These are phyloP conservation scores for Psilocybe tampanensis DNA, from an alignment of 768 basidiomycete genomes.

Conservation along the genomic window DNA sequence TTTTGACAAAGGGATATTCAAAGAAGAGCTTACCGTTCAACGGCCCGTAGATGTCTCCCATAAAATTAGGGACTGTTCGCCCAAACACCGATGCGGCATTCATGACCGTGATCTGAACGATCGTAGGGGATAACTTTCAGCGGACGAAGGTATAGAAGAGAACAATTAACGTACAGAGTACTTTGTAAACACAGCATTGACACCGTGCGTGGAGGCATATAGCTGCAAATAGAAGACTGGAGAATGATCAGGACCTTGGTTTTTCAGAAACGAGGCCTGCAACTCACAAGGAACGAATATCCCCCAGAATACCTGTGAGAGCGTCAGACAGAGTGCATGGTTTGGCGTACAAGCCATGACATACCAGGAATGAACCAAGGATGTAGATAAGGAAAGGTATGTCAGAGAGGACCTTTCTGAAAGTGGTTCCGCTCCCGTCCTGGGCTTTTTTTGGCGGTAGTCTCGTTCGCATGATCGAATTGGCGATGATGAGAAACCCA, in stretches of 20 bases:
- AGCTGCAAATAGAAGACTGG: slow-evolving; percentile 57
- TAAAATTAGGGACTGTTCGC: slow-evolving; percentile 57
- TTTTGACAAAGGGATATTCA: neutral
- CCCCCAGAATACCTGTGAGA: slow-evolving; percentile 46
- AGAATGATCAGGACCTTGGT: neutral
- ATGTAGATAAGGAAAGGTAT: slow-evolving; percentile 42
- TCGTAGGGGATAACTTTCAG: slow-evolving; percentile 2
- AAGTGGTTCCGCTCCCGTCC: slow-evolving; percentile 23
- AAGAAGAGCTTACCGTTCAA: slow-evolving; percentile 42
- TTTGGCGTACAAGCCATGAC: slow-evolving; percentile 7
- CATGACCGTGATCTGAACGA: slow-evolving; percentile 53
- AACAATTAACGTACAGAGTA: slow-evolving; percentile 38
- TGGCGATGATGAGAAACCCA: slow-evolving; percentile 44
- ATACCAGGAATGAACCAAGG: slow-evolving; percentile 42
- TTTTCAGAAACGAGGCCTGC: neutral
- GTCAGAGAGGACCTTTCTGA: slow-evolving; percentile 41
- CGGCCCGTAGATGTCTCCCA: slow-evolving; percentile 51
- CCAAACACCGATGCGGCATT: slow-evolving; percentile 59
- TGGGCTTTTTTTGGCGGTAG: slow-evolving; percentile 30
- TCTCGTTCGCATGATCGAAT: slow-evolving; percentile 44
- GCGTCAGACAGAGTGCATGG: neutral
- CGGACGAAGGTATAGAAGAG: neutral
- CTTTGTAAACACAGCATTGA: slow-evolving; percentile 40
- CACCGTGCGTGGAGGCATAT: slow-evolving; percentile 42
- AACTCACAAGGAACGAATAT: slow-evolving; percentile 51